These are phyloP conservation scores for Ephemerocybe angulata DNA, from an alignment of 768 basidiomycete genomes.

Conservation along the genomic window DNA sequence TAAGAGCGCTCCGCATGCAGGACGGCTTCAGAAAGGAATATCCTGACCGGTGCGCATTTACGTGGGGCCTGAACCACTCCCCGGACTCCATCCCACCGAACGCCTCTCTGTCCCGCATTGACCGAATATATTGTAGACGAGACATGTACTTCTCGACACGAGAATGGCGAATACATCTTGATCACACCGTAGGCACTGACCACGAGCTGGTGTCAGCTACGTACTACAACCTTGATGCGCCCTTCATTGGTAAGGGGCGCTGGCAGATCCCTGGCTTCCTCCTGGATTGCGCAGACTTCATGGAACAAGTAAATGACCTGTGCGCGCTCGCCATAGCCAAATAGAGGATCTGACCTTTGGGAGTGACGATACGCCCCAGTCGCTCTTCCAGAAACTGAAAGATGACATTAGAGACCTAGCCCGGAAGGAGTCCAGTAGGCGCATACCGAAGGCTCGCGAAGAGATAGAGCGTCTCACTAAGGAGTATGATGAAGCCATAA, in stretches of 20 bases:
- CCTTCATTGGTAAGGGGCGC: conserved; percentile 26
- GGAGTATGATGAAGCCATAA: neutral
- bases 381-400: neutral
- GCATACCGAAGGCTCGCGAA: neutral
- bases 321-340: neutral
- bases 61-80: neutral
- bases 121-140: conserved; percentile 30
- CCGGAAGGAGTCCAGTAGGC: neutral
- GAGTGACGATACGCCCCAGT: neutral
- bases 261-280: conserved; percentile 23
- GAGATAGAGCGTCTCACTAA: neutral
- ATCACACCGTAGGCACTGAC: conserved; percentile 20
- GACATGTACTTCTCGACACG: conserved; percentile 6
- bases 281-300: conserved; percentile 13
- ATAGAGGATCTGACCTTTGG: too few relatives aligned
- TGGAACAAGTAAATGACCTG: conserved; percentile 1
- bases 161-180: conserved; percentile 21
- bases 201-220: conserved; percentile 22
- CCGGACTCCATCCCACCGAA: too few relatives aligned
- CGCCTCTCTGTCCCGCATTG: conserved; percentile 28
- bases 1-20: neutral
- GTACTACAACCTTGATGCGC: conserved; percentile 15
- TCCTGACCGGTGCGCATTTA: neutral
- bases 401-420: neutral
- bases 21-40: neutral